Evolutionary conservation across 2,329 filamentous ascomycete genomes (phyloP).

Genomic region (Juglanconis sp.): DNA sequence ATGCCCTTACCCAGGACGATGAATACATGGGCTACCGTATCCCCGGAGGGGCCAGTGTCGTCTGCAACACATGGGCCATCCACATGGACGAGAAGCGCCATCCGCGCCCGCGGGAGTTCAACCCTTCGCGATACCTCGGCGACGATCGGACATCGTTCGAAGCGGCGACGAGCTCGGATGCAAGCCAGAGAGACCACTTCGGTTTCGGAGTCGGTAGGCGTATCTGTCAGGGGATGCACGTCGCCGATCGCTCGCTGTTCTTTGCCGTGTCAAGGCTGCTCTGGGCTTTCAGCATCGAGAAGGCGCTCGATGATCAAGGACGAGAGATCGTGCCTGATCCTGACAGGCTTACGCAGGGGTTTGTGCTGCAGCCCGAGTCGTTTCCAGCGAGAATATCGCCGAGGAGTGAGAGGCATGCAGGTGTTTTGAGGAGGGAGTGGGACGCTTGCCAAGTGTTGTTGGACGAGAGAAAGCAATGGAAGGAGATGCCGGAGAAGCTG

Average conservation of each 20-base stretch:
- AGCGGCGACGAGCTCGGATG: conserved; percentile 28
- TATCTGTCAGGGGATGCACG: conserved; percentile 56
- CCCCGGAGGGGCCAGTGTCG: conserved; percentile 40
- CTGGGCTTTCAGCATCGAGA: conserved; percentile 39
- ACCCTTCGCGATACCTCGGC: conserved; percentile 36
- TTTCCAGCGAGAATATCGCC: conserved; percentile 11
- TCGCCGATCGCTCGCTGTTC: conserved; percentile 48
- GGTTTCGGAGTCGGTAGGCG: conserved; percentile 54
- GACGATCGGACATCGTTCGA: conserved; percentile 24
- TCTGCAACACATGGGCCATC: conserved; percentile 37
- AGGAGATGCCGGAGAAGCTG: conserved; percentile 8
- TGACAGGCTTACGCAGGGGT: conserved; percentile 1
- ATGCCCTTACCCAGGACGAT: conserved; percentile 40
- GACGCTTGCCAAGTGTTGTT: conserved; percentile 10
- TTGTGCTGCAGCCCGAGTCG: conserved; percentile 7
- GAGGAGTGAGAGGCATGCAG: conserved; percentile 4
- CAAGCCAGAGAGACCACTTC: conserved; percentile 46
- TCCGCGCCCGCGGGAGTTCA: conserved; percentile 38
- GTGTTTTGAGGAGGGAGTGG: conserved; percentile 3
- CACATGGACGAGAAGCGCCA: conserved; percentile 42
- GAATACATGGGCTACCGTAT: conserved; percentile 43
- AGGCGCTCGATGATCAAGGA: neutral
- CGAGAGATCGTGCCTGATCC: conserved; percentile 5
- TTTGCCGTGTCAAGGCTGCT: conserved; percentile 45
- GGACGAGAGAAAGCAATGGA: conserved; percentile 15